Percentiles rank a stretch among this genome's conserved stretches.
These are phyloP conservation scores for Cenchrus fungigraminus DNA, from an alignment of 176 grass and related monocot species.

Conservation along the genomic window DNA sequence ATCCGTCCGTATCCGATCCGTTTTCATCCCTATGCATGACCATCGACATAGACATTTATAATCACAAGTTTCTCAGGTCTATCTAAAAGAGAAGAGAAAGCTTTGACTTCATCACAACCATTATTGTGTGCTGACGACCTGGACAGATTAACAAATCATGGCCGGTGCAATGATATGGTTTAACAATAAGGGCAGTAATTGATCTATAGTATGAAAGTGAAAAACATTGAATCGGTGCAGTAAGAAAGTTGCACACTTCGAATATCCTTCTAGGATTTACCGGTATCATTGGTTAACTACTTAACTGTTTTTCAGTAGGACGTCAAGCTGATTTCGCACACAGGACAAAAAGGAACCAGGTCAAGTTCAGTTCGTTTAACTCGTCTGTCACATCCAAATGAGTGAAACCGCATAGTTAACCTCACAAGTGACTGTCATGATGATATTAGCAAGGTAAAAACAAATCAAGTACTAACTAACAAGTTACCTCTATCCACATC, in stretches of 20 bases:
- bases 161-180: conserved; percentile 45
- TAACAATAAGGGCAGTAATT: conserved; percentile 21
- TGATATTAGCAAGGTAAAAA: conserved; percentile 1
- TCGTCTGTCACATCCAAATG: conserved; percentile 13
- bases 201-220: conserved; percentile 8
- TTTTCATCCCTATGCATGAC: neutral
- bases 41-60: conserved; percentile 22
- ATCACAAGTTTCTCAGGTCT: conserved; percentile 28
- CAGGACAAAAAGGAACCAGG: neutral
- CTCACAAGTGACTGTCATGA: conserved; percentile 33
- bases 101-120: conserved; percentile 23
- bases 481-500: neutral
- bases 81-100: neutral
- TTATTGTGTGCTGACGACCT: conserved; percentile 37
- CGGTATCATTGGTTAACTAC: neutral
- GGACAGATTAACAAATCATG: conserved; percentile 32
- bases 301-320: conserved; percentile 12
- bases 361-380: conserved; percentile 21
- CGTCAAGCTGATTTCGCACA: conserved; percentile 5
- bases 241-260: neutral
- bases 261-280: conserved; percentile 32
- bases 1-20: no score
- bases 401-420: conserved; percentile 25
- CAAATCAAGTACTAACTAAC: neutral
- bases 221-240: neutral